These are phyloP conservation scores for Trichomonas vaginalis DNA, from an alignment of 208 protist species.

Conservation along the genomic window DNA sequence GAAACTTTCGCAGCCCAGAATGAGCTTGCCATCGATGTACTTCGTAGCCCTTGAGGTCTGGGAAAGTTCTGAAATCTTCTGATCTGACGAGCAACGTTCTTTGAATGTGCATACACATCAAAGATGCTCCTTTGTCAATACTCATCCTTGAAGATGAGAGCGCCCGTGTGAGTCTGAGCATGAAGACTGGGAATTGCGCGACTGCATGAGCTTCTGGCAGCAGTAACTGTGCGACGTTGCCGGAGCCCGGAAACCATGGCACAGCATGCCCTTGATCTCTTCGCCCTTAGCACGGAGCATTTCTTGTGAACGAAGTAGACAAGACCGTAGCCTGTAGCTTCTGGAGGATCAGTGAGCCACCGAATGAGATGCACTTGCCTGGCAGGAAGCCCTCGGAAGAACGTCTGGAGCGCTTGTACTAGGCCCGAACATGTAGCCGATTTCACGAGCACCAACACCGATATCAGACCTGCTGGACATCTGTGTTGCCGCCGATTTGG, in stretches of 20 bases:
- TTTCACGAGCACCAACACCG: conserved; percentile 62
- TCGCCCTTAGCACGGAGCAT: conserved; percentile 47
- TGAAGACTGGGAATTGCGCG: conserved; percentile 44
- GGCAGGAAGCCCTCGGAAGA: conserved; percentile 60
- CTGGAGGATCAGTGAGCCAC: conserved; percentile 65
- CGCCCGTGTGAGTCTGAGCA: neutral
- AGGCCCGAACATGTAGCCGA: conserved; percentile 71
- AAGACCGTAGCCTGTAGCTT: conserved; percentile 73
- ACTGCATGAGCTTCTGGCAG: conserved; percentile 55
- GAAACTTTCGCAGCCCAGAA: neutral
- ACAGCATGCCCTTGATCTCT: conserved; percentile 51
- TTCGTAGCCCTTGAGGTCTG: neutral
- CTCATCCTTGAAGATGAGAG: neutral
- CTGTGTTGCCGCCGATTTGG: too few relatives aligned
- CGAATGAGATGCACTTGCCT: conserved; percentile 61
- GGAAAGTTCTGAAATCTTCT: conserved; percentile 16
- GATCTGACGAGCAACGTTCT: conserved; percentile 49
- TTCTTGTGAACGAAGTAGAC: conserved; percentile 60
- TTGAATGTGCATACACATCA: neutral
- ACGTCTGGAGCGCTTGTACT: conserved; percentile 61
- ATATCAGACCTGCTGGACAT: too few relatives aligned
- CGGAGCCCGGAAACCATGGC: conserved; percentile 59
- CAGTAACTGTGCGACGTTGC: conserved; percentile 68
- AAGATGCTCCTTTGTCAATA: neutral
- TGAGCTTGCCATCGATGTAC: neutral